Conservation (phyloP, 78 protist species). For the Bigelowiella natans region DNA sequence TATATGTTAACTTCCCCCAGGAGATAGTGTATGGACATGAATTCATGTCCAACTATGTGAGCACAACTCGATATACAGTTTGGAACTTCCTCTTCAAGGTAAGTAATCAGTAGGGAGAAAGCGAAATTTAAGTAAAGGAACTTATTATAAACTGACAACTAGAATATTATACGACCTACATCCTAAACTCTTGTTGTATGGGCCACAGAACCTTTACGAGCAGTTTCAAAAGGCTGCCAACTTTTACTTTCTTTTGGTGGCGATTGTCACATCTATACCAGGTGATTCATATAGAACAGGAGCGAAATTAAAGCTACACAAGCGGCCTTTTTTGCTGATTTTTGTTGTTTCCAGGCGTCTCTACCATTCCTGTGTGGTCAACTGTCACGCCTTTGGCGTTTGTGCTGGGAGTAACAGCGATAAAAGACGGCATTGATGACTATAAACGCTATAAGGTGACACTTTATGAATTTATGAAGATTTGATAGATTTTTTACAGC, state of each 20-base stretch:
- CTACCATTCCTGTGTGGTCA: background rate
- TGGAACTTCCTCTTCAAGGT: background rate
- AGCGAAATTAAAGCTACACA: background rate
- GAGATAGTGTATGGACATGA: background rate
- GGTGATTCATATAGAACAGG: too few relatives aligned
- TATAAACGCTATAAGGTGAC: too few relatives aligned
- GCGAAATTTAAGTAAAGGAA: too few relatives aligned
- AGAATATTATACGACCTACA: too few relatives aligned
- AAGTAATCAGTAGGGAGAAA: background rate
- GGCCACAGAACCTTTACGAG: background rate
- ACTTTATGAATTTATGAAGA: too few relatives aligned
- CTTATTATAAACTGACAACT: too few relatives aligned
- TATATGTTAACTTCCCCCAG: background rate
- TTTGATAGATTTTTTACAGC: too few relatives aligned
- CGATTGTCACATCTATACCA: background rate
- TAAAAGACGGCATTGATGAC: slow-evolving; percentile 1
- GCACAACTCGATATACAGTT: background rate
- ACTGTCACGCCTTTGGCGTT: background rate
- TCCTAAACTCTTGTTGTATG: background rate
- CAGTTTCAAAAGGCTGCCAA: slow-evolving; percentile 2
- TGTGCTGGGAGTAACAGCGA: slow-evolving; percentile 1
- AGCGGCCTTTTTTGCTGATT: background rate
- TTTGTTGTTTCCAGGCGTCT: background rate
- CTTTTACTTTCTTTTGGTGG: background rate
- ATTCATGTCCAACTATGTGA: background rate